Base-by-base conservation (phyloP, 768 basidiomycete species). In the Collybiopsis luxurians region DNA sequence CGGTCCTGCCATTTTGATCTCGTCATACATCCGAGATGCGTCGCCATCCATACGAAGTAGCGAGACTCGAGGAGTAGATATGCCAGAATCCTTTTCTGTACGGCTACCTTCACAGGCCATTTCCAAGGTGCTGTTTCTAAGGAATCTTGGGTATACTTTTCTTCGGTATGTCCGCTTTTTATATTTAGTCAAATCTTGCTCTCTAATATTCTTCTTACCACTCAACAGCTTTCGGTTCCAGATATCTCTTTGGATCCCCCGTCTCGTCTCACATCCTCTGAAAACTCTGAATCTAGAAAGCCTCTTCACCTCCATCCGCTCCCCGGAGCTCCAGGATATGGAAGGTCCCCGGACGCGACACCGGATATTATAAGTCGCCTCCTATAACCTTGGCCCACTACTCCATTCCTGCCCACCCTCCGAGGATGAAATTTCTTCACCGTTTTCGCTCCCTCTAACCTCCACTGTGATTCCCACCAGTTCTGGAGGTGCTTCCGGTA, bases 351-450 rank as follows among this genome's bases (percentile, higher is more conserved):
- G 59, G 77, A 76, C 23, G 58, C 55, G 13, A 61, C 65, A 44
- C 44, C 66, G 55, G 56, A 63, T 24, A 58, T 71, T 26, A 73
- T 73, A 48, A 69, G 71, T 54, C 73, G 73, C 44, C 77, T 87
- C 0, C 82, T 1, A 82, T 89, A 63, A 85, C 87, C 0, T 83
- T 1, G 86, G 84, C 0, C 87, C 85, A 0, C 82, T 90, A 67
- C 78, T 82, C 31, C 92, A 92, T 67, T 90, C 91, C 2, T 89
- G 91, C 65, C 92, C 92, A 4, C 85, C 93, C 45, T 81, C 89
- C 2, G 87, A 92, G 38, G 92, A 94, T 61, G 92, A 93, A 65
- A 80, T 94, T 36, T 89, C 91, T 2, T 93, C 92, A 0, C 89
- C 89, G 11, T 92, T 91, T 76, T 88, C 90, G 0, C 76, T 90